Evolutionary conservation across 2,329 filamentous ascomycete species (phyloP), one percentile per base, ranked within the genome.

Genomic region (Talaromyces atroroseus): DNA sequence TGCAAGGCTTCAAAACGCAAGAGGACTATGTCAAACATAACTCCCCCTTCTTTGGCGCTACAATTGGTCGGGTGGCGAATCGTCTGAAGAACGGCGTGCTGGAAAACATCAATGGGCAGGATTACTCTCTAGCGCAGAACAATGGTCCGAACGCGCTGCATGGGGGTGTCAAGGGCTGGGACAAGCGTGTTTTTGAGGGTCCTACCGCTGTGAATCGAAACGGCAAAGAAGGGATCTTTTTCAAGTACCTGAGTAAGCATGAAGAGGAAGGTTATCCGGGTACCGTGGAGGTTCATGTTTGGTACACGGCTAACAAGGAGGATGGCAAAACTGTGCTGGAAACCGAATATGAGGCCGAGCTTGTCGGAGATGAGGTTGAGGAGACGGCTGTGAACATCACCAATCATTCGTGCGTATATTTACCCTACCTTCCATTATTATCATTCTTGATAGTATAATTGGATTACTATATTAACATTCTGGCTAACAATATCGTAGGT

Each of bases 331-430:
- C 83, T 1, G 83, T 94, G 20, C 74, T 97, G 57, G 86, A 86
- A 56, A 89, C 95, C 50, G 94, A 97, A 72, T 97, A 95, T 70
- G 89, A 96, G 78, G 91, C 88, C 20, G 84, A 90, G 71, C 79
- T 97, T 48, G 80, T 90, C 2, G 86, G 82, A 2, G 86, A 83
- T 58, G 80, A 88, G 50, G 87, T 86, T 12, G 85, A 92, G n/a
- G 92, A 96, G 80, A 97, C 92, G 0, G 86, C 86, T 44, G 83
- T 97, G 70, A 95, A 92, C 74, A 82, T 97, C 75, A 97, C 94
- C 50, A 99, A 97, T 76, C 92, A 99, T 78, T 95, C 90, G 88
- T 90, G 73, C 63, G 78, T 70, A 8, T 6, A n/a, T n/a, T n/a
- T n/a, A 51, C 34, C 26, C 20, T 54, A 8, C 20, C 29, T 42